Conservation (phyloP, 2,329 filamentous ascomycete genomes). For the Ophiostoma ulmi region DNA sequence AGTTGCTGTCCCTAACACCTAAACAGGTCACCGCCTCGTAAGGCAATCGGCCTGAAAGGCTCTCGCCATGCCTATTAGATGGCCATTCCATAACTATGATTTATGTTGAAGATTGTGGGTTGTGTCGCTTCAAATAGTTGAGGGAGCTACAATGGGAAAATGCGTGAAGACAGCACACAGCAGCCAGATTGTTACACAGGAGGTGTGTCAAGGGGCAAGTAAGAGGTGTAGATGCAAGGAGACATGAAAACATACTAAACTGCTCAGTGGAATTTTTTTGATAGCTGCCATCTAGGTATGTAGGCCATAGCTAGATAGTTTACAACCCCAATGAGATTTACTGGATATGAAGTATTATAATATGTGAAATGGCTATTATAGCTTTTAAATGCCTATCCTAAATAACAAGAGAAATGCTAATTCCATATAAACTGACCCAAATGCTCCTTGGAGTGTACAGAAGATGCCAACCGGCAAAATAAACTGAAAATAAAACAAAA, state of each 20-base stretch:
- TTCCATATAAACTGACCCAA: neutral
- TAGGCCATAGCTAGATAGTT: neutral
- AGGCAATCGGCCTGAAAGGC: constrained; percentile 22
- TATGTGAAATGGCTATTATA: neutral
- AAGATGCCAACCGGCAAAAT: no score
- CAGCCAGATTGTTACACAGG: neutral
- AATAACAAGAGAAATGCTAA: neutral
- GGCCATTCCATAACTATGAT: neutral
- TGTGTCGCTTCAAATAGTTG: neutral
- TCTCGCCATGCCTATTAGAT: constrained; percentile 22
- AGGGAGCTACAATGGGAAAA: neutral
- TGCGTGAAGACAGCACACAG: neutral
- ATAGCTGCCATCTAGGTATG: neutral
- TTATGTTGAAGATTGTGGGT: neutral
- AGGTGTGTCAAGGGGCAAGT: neutral
- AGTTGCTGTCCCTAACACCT: neutral
- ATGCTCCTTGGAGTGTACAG: neutral
- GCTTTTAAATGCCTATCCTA: constrained; percentile 1
- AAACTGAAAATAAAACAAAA: neutral
- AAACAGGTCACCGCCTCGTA: neutral
- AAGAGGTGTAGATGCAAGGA: neutral
- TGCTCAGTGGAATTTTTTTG: neutral
- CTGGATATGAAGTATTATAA: neutral
- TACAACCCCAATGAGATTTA: neutral
- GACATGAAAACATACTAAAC: neutral